phyloP scores from a whole-genome alignment of 2,329 filamentous ascomycete genomes.

The Alternaria arbusti region DNA sequence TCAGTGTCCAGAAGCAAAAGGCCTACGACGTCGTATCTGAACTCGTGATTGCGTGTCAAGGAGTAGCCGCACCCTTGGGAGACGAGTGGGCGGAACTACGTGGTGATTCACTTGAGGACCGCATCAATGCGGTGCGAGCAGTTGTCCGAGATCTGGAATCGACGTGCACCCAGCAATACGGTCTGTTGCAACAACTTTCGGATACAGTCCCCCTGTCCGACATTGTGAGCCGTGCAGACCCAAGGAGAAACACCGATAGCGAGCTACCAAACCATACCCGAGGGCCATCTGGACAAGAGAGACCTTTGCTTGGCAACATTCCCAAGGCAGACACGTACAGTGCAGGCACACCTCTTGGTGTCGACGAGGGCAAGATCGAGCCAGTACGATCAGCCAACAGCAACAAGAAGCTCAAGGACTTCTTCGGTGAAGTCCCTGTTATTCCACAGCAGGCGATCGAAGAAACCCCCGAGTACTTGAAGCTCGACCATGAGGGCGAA shows the following conservation, averaged over 20 bases:
- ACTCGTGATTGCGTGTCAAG: conserved; percentile 84
- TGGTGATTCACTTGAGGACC: conserved; percentile 85
- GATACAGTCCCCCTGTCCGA: conserved; percentile 70
- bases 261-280: conserved; percentile 40
- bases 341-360: conserved; percentile 56
- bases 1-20: conserved; percentile 88
- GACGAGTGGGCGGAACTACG: conserved; percentile 97
- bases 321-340: conserved; percentile 70
- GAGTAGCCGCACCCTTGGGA: conserved; percentile 85
- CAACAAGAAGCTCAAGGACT: conserved; percentile 57
- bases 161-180: conserved; percentile 84
- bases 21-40: conserved; percentile 94
- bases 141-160: conserved; percentile 83
- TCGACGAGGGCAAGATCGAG: conserved; percentile 42
- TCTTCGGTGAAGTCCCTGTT: conserved; percentile 60
- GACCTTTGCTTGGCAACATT: conserved; percentile 59
- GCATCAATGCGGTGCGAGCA: conserved; percentile 78
- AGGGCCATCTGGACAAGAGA: conserved; percentile 41
- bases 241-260: conserved; percentile 54
- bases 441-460: conserved; percentile 63
- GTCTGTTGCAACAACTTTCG: conserved; percentile 84
- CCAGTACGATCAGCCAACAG: conserved; percentile 48
- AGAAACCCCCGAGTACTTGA: conserved; percentile 82
- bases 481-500: conserved; percentile 85
- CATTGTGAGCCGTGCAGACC: conserved; percentile 32